Evolutionary conservation across 1,284 basidiomycete species (phyloP), one percentile per base, ranked within the genome.

Genomic region (Moesziomyces globuligerus): DNA sequence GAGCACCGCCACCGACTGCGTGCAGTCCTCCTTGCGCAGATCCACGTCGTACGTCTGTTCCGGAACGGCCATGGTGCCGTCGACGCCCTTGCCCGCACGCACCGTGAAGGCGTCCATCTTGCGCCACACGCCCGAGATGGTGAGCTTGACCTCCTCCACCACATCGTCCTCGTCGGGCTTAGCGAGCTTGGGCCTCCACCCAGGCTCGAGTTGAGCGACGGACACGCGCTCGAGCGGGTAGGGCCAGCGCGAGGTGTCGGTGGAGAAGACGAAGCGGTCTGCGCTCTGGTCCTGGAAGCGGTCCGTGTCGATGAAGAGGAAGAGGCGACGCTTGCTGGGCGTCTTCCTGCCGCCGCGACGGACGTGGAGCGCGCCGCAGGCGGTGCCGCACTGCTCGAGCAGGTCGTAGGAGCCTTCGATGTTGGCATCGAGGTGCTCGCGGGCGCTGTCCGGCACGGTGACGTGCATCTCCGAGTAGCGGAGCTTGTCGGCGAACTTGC

Each of bases 361-460:
- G 82, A 88, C 89, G 83, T 96, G 93, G 36, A 97, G 85, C n/a
- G 91, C 90, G 24, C 87, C 87, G 79, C 91, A 92, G 1, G 94
- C 92, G 0, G 92, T 93, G 2, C 94, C 94, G 65, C 94, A 97
- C 79, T 90, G 90, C 64, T 91, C 89, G 48, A 94, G 85, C 36
- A 95, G 87, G 10, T 85, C 84, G 79, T 96, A 97, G 0, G 84
- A 85, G 4, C 94, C 94, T 4, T 89, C 88, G 46, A 96, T 88
- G 75, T 91, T 87, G 39, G 90, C 88, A 81, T 96, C 93, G 26
- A 96, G 87, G 29, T 86, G 84, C 2, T 79, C 69, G 9, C 84
- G 80, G 20, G 87, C 85, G 17, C 86, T 85, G 7, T 83, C 76
- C 0, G 88, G 85, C 1, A 91, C 87, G 1, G 85, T 84, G 29